Evolutionary conservation across 495 filamentous ascomycete species (phyloP), one percentile per base, ranked within the genome.

Genomic region (Neurospora intermedia): DNA sequence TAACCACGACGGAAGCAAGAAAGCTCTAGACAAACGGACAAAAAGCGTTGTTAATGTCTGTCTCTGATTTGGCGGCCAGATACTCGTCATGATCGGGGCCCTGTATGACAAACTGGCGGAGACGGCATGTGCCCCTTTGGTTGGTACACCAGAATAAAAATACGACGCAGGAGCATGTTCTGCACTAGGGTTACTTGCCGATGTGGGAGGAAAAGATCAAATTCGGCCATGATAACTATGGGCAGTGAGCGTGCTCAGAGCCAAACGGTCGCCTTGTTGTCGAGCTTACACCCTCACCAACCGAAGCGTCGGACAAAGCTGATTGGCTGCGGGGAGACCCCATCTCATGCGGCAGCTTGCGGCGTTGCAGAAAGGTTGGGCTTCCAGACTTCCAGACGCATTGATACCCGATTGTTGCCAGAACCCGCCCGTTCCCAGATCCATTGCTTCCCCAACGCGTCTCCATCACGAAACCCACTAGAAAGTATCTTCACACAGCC

Each of bases 351-450:
- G 42, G 70, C 54, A 66, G 54, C 35, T 66, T 66, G 54, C 54
- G 54, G 54, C 54, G 54, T 66, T 66, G 54, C 54, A 66, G 69
- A 54, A 6, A 74, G 71, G 73, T 81, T 77, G 77, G 80, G 78
- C 74, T 77, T 45, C 48, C n/a, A 70, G 71, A 35, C 23, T 23
- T 16, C 6, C 54, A 74, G 46, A 81, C 69, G 80, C 79, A 79
- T 82, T 82, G 80, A 74, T 82, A 80, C 80, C 80, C 80, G 73
- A 82, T 73, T 66, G 73, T 40, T 39, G 38, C 74, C 75, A 71
- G 75, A 73, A 70, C 43, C 69, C 43, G 69, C 41, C 72, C 73
- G 38, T 70, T 71, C 73, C 72, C 75, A 72, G 54, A 77, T 74
- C 39, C 39, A 39, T 39, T 39, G 7, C 39, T 39, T 39, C 39